A percentile compares a stretch with the other conserved stretches of the same genome.
Conservation (phyloP, 495 filamentous ascomycete species). For the Talaromyces ruber region DNA sequence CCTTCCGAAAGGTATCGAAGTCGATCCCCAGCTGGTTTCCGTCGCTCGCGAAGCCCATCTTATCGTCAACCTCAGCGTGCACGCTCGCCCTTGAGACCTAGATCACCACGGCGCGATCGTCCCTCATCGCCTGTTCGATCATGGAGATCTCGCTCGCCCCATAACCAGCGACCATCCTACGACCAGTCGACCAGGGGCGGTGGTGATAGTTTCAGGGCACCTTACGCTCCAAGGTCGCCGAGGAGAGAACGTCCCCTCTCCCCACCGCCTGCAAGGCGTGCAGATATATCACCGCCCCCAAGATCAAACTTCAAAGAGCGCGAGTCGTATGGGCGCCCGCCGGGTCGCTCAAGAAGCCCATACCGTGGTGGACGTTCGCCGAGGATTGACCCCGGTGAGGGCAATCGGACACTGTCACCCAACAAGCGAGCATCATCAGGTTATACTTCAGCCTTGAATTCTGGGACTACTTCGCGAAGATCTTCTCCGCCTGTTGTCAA, state of each 20-base stretch:
- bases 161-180: conserved; percentile 16
- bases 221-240: conserved; percentile 17
- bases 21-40: conserved; percentile 32
- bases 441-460: conserved; percentile 23
- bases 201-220: conserved; percentile 23
- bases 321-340: conserved; percentile 1
- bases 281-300: conserved; percentile 21
- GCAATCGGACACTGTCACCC: conserved; percentile 22
- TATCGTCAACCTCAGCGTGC: conserved; percentile 26
- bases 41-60: conserved; percentile 38
- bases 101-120: conserved; percentile 39
- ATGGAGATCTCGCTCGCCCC: conserved; percentile 39
- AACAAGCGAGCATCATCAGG: conserved; percentile 16
- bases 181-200: conserved; percentile 24
- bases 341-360: conserved; percentile 18
- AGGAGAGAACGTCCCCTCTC: conserved; percentile 15
- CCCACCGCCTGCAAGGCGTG: conserved; percentile 14
- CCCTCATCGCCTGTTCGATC: conserved; percentile 29
- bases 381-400: conserved; percentile 1
- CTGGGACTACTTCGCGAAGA: conserved; percentile 29
- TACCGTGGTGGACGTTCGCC: conserved; percentile 12
- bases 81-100: conserved; percentile 33
- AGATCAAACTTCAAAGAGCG: conserved; percentile 16
- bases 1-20: conserved; percentile 30
- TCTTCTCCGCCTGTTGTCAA: conserved; percentile 25